Base-by-base conservation (phyloP, 1,284 basidiomycete genomes). In the Apiotrichum siamense region DNA sequence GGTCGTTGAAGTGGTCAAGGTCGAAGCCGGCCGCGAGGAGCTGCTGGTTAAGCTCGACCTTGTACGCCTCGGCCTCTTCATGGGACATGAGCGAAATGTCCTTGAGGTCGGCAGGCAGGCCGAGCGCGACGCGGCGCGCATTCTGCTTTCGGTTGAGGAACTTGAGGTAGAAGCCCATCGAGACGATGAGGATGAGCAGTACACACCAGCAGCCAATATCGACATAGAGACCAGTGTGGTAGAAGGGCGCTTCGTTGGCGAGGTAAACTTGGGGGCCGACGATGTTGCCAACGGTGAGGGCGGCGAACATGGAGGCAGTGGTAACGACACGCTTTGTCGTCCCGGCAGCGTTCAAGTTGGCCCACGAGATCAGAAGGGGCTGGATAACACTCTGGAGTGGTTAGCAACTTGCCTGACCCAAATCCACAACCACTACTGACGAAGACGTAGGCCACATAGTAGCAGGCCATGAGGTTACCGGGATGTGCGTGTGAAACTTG, bases 191-290 rank as follows among this genome's bases (percentile, higher is more conserved):
- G 54, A 63, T 44, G 54, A 63, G 58, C n/a, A 63, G 52, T 35
- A 63, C 31, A 44, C 55, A 55, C 65, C 62, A 66, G 41, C 61
- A 69, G 18, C 47, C 57, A 37, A 70, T 65, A 52, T 69, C 65
- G 58, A 69, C 70, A 52, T 65, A 64, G n/a, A 69, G 62, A 43
- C 67, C 67, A 15, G 66, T 69, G 50, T 53, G 57, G 60, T 70
- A 69, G 35, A 55, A 41, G 1, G 67, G 69, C 6, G 54, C 54
- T 44, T 71, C 65, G 15, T 37, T 23, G n/a, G 55, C 27, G 13
- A 68, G 60, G 60, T 69, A 71, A 43, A 69, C 66, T 46, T 69
- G 67, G 12, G 69, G 69, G 9, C 69, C 69, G 47, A 69, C 55
- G 39, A 64, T 54, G 43, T 47, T 44, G 31, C 64, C 64, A 43